Base-by-base conservation (phyloP, 331 rosid genomes). In the Cucumis variabilis region DNA sequence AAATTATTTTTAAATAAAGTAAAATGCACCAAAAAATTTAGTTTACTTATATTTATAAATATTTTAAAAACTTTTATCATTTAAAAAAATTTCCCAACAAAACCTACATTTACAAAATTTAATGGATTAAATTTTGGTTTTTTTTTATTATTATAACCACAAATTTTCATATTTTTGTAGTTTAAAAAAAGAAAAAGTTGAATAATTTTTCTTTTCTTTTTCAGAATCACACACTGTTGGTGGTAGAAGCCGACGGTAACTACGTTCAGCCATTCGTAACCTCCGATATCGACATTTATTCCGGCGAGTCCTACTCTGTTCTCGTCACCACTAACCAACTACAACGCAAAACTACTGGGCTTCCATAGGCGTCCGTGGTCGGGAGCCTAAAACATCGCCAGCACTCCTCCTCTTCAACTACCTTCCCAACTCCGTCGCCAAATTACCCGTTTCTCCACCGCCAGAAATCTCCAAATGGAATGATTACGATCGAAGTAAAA, bases 171-270 rank as follows among this genome's bases (percentile, higher is more conserved):
- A 41, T 41, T 41, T 5, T 41, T 7, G 7, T 41, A 41, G 46
- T 41, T 41, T 7, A 7, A 44, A 41, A 41, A 41, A 44, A 44
- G 0, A 7, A 44, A 7, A 44, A 7, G 60, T 63, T 62, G 3
- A 0, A 60, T 72, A 12, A 16, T 72, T 58, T 17, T 50, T 78
- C 6, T 53, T 14, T 53, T 53, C 55, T 60, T 15, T 15, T 1
- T 67, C 37, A 96, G 98, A 92, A 91, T 86, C 98, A 97, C 93
- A 91, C 91, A 67, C 24, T 97, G 85, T 30, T 90, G 82, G 97
- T 95, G 87, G 97, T 95, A 78, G 99, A 96, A 89, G 98, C 98
- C 0, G 99, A 95, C n/a, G 98, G 96, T 46, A 95, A 96, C 84
- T 93, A 95, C 23, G 92, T 96, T 0, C 85, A 91, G 7, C 98